Evolutionary conservation across 2,329 filamentous ascomycete species (phyloP), one percentile per base, ranked within the genome.

Genomic region (Ophiostoma australiae): DNA sequence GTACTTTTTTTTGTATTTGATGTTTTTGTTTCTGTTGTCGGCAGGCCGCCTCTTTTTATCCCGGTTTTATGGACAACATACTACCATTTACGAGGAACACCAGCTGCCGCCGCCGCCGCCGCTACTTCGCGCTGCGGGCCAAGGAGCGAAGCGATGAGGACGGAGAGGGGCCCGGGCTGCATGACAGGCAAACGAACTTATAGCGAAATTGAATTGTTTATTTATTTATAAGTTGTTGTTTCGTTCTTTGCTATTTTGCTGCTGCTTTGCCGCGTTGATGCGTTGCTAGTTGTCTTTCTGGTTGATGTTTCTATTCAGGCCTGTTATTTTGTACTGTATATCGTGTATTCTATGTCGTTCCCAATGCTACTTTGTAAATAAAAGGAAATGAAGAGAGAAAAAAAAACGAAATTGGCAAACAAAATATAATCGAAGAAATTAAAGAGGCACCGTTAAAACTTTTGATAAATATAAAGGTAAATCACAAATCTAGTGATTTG

Each of bases 151-250:
- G 68, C 70, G 72, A 71, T 52, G 63, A 66, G 44, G 70, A 70
- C 41, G 66, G 68, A 72, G 37, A 33, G 68, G 48, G 63, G 66
- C 41, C 69, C 15, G 17, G 39, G 72, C 72, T 74, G 70, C 68
- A 73, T 70, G 74, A 75, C 71, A 71, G 61, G 68, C 68, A 58
- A 72, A 73, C 63, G 73, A 73, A 63, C 66, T 70, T 31, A 70
- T 66, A 69, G 70, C 70, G 67, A 67, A 52, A 55, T 66, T 20
- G 23, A 37, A 52, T 39, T 37, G 63, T 65, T 44, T 48, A 4
- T 52, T 4, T 44, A 35, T n/a, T 31, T 37, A 41, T 41, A 20
- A 33, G 5, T 69, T 58, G 17, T 15, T 1, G 10, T 35, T 39
- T 20, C 68, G 10, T 31, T 4, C 6, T 27, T 31, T 65, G 23